These are phyloP conservation scores for Exophiala spinifera DNA, from an alignment of 2,329 filamentous ascomycete species.

Conservation along the genomic window DNA sequence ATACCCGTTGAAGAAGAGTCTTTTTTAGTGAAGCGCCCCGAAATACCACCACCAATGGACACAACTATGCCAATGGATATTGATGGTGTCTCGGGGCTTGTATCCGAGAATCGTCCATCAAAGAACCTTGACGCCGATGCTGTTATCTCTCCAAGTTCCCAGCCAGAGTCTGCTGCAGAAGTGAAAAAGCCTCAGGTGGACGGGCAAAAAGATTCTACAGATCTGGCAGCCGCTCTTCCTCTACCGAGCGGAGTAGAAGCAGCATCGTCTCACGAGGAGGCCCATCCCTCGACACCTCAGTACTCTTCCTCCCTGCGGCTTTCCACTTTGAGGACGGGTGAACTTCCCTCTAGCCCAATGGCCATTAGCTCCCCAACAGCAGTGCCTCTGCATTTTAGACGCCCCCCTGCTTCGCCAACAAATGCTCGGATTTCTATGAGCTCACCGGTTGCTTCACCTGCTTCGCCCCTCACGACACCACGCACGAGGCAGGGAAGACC, in stretches of 20 bases:
- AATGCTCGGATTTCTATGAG: slow-evolving; percentile 37
- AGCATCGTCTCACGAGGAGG: neutral
- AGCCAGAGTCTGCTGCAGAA: neutral
- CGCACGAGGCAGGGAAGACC: slow-evolving; percentile 46
- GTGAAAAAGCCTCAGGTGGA: neutral
- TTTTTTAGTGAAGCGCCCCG: slow-evolving; percentile 66
- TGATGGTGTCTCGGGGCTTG: slow-evolving; percentile 47
- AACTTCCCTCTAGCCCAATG: slow-evolving; percentile 28
- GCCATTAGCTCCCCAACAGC: slow-evolving; percentile 49
- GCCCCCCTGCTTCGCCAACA: slow-evolving; percentile 42
- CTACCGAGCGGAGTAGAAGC: neutral
- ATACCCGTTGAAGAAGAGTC: slow-evolving; percentile 43
- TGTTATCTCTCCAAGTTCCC: slow-evolving; percentile 33
- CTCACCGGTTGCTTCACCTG: slow-evolving; percentile 35
- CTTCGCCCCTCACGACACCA: slow-evolving; percentile 40
- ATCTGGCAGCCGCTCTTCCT: no score
- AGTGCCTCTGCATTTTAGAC: slow-evolving; percentile 51
- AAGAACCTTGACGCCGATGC: slow-evolving; percentile 11
- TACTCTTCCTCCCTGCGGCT: slow-evolving; percentile 14
- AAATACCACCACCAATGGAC: slow-evolving; percentile 52
- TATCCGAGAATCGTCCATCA: slow-evolving; percentile 24
- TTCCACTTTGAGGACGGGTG: slow-evolving; percentile 22
- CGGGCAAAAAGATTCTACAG: no score
- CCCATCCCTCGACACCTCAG: neutral
- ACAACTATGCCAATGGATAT: slow-evolving; percentile 33